Evolutionary conservation across 352 stramenopile genomes (phyloP).

Genomic region (Phytophthora sp.): DNA sequence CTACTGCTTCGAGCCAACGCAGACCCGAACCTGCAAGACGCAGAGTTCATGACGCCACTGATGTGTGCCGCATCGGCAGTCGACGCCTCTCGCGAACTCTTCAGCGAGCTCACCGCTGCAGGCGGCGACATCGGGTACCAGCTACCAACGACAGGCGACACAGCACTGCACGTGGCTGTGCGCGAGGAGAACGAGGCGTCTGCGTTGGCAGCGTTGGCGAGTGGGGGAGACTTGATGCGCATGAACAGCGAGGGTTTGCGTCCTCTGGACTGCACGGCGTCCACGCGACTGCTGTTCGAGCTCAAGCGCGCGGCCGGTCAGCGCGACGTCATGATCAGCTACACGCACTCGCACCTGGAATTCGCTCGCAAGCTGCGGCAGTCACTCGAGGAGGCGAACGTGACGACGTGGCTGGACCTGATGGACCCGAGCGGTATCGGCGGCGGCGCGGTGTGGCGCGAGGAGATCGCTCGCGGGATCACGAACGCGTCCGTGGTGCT

Average conservation of each 20-base stretch:
- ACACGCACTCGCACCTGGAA: constrained; percentile 78
- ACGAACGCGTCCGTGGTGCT: constrained; percentile 70
- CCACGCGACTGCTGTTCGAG: constrained; percentile 67
- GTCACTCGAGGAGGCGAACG: constrained; percentile 60
- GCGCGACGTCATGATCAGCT: constrained; percentile 86
- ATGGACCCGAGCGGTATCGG: constrained; percentile 82
- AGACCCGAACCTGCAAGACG: constrained; percentile 44
- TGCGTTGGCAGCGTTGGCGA: constrained; percentile 58
- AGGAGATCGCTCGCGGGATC: constrained; percentile 74
- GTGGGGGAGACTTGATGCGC: constrained; percentile 66
- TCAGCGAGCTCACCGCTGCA: constrained; percentile 42
- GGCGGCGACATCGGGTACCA: constrained; percentile 70
- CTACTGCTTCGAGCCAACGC: constrained; percentile 43
- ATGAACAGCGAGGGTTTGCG: constrained; percentile 68
- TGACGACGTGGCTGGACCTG: constrained; percentile 79
- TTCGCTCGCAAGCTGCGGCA: constrained; percentile 75
- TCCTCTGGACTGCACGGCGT: constrained; percentile 71
- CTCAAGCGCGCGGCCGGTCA: constrained; percentile 72
- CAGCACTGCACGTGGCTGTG: constrained; percentile 68
- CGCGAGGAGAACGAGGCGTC: constrained; percentile 59
- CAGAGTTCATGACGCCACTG: constrained; percentile 53
- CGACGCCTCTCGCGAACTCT: constrained; percentile 24
- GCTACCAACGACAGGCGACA: constrained; percentile 57
- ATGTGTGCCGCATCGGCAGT: constrained; percentile 28
- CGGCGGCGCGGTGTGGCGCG: constrained; percentile 69